These are phyloP conservation scores for Trypanosoma conorhini DNA, from an alignment of 208 protist species.

Conservation along the genomic window DNA sequence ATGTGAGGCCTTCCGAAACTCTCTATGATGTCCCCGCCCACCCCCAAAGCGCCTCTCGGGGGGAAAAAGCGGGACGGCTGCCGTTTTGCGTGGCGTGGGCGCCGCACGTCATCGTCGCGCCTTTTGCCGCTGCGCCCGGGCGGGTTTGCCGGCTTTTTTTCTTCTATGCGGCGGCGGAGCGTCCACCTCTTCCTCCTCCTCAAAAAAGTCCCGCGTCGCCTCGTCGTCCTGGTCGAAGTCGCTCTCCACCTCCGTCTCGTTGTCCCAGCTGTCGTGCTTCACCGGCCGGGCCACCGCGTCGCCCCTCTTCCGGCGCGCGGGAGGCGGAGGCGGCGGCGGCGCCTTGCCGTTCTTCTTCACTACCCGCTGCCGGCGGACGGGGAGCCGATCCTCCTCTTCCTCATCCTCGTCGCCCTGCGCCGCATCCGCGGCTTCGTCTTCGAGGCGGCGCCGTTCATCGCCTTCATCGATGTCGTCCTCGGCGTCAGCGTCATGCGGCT, in stretches of 20 bases:
- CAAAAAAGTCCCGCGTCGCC: conserved; percentile 15
- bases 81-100: background rate
- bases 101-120: conserved; percentile 10
- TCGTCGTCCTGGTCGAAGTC: conserved; percentile 26
- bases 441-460: background rate
- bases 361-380: conserved; percentile 4
- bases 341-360: background rate
- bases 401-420: background rate
- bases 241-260: conserved; percentile 19
- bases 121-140: conserved; percentile 2
- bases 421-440: conserved; percentile 15
- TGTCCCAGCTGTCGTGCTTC: conserved; percentile 57
- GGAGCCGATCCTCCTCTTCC: conserved; percentile 18
- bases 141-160: background rate
- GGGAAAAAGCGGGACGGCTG: background rate
- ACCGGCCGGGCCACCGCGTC: conserved; percentile 19
- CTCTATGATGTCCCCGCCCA: conserved; percentile 7
- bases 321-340: background rate
- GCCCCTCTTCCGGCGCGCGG: background rate
- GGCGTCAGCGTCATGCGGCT: background rate
- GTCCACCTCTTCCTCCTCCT: conserved; percentile 19
- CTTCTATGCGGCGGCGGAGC: conserved; percentile 18
- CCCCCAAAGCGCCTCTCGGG: background rate
- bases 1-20: background rate
- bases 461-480: conserved; percentile 22